Base-by-base conservation (phyloP, 129 eudicot genomes). In the Calendula officinalis region DNA sequence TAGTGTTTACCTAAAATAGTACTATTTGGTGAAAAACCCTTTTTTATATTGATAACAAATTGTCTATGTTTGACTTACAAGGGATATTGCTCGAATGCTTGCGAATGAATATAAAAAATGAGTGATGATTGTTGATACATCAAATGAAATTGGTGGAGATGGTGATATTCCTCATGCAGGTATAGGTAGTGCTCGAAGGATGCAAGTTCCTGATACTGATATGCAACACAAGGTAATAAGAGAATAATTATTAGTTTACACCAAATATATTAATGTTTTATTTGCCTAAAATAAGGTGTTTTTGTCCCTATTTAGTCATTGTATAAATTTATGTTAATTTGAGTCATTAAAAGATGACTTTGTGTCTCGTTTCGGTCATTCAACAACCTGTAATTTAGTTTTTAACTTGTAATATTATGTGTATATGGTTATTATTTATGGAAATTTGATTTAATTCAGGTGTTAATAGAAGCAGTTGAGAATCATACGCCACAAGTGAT, bases 401-500 rank as follows among this genome's bases (percentile, higher is more conserved):
- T 69, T 8, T 47, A 37, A 45, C 39, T 44, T 57, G 10, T 57
- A 45, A 57, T 54, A 57, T 56, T 56, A 7, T 41, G 56, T 60
- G 33, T 49, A 4, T 42, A 43, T 40, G 79, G 60, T 35, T 34
- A 60, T 58, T 40, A 7, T 50, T 50, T 60, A 63, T 43, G 11
- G 66, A 55, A 41, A 46, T 59, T 69, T 52, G 35, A 12, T 62
- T 34, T 60, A 51, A 60, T 81, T n/a, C 52, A 90, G 97, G 98
- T 91, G 32, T 72, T 91, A 69, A 91, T 91, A 60, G 98, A 91
- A 84, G 98, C 98, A 64, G 98, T 91, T 47, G 98, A 91, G 75
- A 91, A 91, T 74, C 98, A 91, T 56, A 91, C 87, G 98, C 98
- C 98, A 8, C 98, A 91, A 88, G 98, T 87, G 70, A 91, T 91